Conservation (phyloP, 352 stramenopile species). For the Phytophthora vignae region DNA sequence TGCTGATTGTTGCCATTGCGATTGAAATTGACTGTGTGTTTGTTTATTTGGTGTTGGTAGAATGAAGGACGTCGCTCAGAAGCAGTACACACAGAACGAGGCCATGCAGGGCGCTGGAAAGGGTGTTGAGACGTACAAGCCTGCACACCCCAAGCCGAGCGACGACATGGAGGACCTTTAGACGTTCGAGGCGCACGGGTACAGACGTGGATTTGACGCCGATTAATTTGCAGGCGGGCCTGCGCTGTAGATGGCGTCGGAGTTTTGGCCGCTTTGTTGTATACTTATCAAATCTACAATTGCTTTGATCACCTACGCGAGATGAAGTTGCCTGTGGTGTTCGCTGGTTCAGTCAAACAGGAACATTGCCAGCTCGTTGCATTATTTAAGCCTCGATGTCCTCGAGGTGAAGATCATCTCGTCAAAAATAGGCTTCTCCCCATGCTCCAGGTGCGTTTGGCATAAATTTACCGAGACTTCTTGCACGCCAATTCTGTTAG, state of each 20-base stretch:
- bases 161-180: constrained; percentile 76
- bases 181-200: constrained; percentile 7
- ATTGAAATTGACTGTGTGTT: neutral
- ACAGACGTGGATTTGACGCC: neutral
- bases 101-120: constrained; percentile 79
- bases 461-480: neutral
- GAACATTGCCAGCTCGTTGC: neutral
- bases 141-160: constrained; percentile 51
- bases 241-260: neutral
- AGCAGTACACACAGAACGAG: constrained; percentile 91
- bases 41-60: constrained; percentile 22
- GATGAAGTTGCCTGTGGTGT: too few relatives aligned
- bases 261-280: constrained; percentile 25
- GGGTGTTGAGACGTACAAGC: constrained; percentile 75
- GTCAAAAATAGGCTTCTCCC: constrained; percentile 13
- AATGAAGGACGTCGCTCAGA: constrained; percentile 90
- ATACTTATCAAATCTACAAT: constrained; percentile 35
- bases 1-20: neutral
- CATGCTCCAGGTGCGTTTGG: neutral
- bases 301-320: constrained; percentile 8
- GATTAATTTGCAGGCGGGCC: constrained; percentile 5
- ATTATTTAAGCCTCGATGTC: neutral
- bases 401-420: neutral
- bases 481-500: neutral
- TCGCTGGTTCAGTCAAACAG: neutral